These are phyloP conservation scores for Trichocomaceae sp. DNA, from an alignment of 2,329 filamentous ascomycete genomes.

Conservation along the genomic window DNA sequence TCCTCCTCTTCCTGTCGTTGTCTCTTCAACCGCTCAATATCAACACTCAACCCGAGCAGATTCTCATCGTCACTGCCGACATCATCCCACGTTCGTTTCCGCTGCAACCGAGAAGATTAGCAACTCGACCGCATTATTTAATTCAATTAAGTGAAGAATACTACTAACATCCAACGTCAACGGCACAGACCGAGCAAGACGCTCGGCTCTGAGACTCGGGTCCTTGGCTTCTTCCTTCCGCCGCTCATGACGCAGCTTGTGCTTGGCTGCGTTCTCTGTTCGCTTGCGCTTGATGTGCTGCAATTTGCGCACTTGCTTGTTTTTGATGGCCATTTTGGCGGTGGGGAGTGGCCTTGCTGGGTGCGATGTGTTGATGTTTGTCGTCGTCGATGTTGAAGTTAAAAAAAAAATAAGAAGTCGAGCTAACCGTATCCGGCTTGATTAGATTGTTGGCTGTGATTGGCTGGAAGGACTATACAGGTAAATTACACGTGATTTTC, in stretches of 20 bases:
- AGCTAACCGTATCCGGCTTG: constrained; percentile 1
- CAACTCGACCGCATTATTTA: neutral
- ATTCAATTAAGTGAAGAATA: neutral
- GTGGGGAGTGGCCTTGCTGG: neutral
- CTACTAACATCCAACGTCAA: constrained; percentile 63
- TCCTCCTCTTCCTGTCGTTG: constrained; percentile 40
- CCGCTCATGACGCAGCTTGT: constrained; percentile 68
- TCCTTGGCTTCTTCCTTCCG: constrained; percentile 83
- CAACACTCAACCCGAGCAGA: constrained; percentile 41
- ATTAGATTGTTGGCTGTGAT: constrained; percentile 2
- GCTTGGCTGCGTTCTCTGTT: constrained; percentile 63
- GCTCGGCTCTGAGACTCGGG: constrained; percentile 64
- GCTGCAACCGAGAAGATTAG: constrained; percentile 26
- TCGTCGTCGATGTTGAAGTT: neutral
- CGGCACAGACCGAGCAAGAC: constrained; percentile 72
- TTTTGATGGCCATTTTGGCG: constrained; percentile 56
- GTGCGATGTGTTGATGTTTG: neutral
- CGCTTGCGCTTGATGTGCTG: constrained; percentile 77
- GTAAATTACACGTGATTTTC: no score
- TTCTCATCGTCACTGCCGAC: constrained; percentile 49
- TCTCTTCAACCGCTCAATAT: constrained; percentile 44
- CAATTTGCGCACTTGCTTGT: constrained; percentile 68
- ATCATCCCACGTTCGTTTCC: constrained; percentile 86
- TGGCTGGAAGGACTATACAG: no score
- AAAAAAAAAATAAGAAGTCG: constrained; percentile 19